Conservation (phyloP, 306 rosid species). For the Vigna reflexopilosa region DNA sequence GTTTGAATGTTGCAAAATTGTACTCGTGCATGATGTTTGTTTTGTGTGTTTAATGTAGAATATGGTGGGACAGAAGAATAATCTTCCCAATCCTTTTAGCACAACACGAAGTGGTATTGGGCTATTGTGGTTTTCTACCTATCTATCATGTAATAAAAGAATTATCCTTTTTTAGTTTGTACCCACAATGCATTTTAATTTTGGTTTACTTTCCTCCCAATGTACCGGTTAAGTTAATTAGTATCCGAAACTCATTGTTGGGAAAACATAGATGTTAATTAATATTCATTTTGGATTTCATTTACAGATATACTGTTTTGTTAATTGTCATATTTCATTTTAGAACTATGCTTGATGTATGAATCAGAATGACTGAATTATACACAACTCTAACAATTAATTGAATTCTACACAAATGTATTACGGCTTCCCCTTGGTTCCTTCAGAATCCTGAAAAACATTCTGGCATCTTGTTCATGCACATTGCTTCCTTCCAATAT, state of each 20-base stretch:
- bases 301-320: conserved; percentile 25
- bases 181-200: neutral
- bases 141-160: neutral
- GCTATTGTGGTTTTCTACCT: neutral
- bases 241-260: neutral
- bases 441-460: conserved; percentile 9
- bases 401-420: conserved; percentile 38
- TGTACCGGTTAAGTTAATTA: neutral
- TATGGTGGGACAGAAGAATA: conserved; percentile 22
- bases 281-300: conserved; percentile 29
- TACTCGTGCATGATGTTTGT: neutral
- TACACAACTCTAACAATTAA: conserved; percentile 22
- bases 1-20: neutral
- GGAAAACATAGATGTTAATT: neutral
- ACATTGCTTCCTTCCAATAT: conserved; percentile 9
- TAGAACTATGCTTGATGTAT: conserved; percentile 10
- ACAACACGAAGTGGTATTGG: neutral
- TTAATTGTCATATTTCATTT: conserved; percentile 9
- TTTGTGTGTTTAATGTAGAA: conserved; percentile 8
- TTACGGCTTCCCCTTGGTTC: neutral
- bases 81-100: conserved; percentile 28
- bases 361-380: conserved; percentile 20
- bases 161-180: no score
- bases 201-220: neutral
- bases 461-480: conserved; percentile 4